Percentiles rank a stretch among this genome's conserved stretches.
phyloP scores from a whole-genome alignment of 2,329 filamentous ascomycete species.

The Pyricularia sp. region DNA sequence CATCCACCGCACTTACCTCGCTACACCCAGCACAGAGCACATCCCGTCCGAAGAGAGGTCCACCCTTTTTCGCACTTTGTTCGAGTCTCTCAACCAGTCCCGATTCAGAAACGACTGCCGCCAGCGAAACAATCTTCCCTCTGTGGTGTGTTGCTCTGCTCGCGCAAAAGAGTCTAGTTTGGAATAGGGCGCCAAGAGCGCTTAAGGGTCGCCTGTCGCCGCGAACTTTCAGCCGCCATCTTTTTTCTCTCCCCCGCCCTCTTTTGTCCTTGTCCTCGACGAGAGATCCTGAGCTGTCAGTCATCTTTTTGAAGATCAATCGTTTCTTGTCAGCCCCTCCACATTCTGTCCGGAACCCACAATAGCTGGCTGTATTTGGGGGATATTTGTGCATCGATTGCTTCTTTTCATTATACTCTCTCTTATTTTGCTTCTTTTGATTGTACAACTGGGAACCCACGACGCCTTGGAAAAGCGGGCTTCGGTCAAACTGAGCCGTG shows the following conservation, averaged over 20 bases:
- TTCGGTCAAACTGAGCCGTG: not conserved
- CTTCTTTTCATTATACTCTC: not conserved
- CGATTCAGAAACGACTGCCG: not conserved
- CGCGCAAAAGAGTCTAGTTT: not conserved
- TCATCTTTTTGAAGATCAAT: not conserved
- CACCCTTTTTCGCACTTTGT: not conserved
- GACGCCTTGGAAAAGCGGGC: not conserved
- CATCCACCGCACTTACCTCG: not conserved
- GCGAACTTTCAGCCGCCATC: conserved; percentile 3
- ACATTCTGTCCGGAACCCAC: not conserved
- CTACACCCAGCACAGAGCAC: not conserved
- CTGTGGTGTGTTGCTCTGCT: not conserved
- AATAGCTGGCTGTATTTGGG: not conserved
- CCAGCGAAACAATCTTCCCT: not conserved
- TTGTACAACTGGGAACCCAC: not conserved
- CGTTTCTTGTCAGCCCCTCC: not conserved
- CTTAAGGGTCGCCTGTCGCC: not conserved
- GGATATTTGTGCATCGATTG: not conserved
- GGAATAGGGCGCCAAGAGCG: conserved; percentile 3
- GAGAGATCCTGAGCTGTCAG: not conserved
- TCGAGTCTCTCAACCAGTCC: not conserved
- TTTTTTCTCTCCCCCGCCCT: not conserved
- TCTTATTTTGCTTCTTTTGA: not conserved
- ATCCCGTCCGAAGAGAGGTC: not conserved
- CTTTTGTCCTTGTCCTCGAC: not conserved